Conservation (phyloP, 129 eudicot species). For the Ambrosia artemisiifolia region DNA sequence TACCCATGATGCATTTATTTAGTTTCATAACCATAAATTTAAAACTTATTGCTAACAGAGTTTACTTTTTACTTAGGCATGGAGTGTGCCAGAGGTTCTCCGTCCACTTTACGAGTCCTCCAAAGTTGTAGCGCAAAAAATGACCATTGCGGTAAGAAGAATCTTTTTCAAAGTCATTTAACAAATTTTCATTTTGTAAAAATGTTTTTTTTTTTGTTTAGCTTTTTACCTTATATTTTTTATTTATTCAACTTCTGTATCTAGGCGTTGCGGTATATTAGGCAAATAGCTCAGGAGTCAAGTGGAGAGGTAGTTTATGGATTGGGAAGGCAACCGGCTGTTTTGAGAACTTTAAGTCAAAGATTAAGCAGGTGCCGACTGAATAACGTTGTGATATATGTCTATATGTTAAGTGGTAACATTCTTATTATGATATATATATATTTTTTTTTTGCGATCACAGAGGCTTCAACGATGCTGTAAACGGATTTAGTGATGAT, state of each 20-base stretch:
- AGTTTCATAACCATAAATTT: not conserved
- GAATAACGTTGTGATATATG: not conserved
- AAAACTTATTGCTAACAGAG: not conserved
- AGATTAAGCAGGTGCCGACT: conserved; percentile 62
- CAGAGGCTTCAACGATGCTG: conserved; percentile 88
- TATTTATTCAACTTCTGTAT: too few relatives aligned
- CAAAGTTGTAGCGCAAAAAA: conserved; percentile 82
- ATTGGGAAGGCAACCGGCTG: conserved; percentile 93
- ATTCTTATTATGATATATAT: not conserved
- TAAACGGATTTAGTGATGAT: conserved; percentile 78
- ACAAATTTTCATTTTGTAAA: not conserved
- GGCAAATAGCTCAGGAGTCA: conserved; percentile 87
- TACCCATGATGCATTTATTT: not conserved
- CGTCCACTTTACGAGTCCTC: conserved; percentile 90
- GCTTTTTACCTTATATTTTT: too few relatives aligned
- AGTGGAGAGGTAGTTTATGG: conserved; percentile 77
- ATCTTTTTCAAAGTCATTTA: not conserved
- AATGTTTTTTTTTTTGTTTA: not conserved
- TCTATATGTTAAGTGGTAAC: not conserved
- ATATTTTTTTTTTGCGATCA: not conserved
- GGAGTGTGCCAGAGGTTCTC: conserved; percentile 86
- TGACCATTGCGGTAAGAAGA: conserved; percentile 75
- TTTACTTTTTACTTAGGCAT: conserved; percentile 41
- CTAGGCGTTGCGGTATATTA: conserved; percentile 79
- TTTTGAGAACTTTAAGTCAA: conserved; percentile 85